phyloP scores from a whole-genome alignment of 2,329 filamentous ascomycete genomes.

The Gaeumannomyces tritici region DNA sequence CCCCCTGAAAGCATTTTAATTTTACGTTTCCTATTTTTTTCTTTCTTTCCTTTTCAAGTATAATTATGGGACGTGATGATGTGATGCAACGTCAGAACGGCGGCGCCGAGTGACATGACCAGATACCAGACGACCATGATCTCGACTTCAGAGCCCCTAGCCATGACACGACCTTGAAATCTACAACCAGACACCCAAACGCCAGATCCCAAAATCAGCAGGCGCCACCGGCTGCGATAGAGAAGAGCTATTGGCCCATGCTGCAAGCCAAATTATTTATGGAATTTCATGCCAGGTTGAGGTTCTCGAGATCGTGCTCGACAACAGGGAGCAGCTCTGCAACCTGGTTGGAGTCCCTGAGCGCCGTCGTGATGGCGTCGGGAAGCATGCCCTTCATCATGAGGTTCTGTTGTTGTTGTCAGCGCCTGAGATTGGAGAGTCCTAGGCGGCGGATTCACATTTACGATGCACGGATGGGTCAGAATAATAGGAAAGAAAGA shows the following conservation, averaged over 20 bases:
- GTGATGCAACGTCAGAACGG: background rate
- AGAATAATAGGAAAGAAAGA: too few relatives aligned
- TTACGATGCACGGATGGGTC: conserved; percentile 6
- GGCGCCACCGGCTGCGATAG: too few relatives aligned
- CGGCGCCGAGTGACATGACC: background rate
- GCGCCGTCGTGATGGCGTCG: conserved; percentile 65
- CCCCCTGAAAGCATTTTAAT: background rate
- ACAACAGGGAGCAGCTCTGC: conserved; percentile 60
- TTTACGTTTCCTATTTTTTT: background rate
- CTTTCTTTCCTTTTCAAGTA: background rate
- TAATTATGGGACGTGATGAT: background rate
- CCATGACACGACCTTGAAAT: background rate
- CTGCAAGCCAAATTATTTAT: background rate
- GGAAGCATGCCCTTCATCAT: conserved; percentile 40
- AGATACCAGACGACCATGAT: background rate
- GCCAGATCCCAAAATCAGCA: background rate
- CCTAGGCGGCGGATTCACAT: conserved; percentile 35
- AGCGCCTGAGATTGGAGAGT: background rate
- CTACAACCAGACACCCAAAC: background rate
- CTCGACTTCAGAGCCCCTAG: background rate
- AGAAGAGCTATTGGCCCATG: background rate
- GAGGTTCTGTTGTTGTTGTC: conserved; percentile 29
- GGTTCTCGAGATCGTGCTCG: conserved; percentile 53
- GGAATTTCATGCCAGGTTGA: conserved; percentile 11
- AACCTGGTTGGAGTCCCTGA: conserved; percentile 73